Percentiles rank a stretch among this genome's conserved stretches.
Evolutionary conservation across 2,329 filamentous ascomycete species (phyloP).

Genomic region (Monascus ruber): DNA sequence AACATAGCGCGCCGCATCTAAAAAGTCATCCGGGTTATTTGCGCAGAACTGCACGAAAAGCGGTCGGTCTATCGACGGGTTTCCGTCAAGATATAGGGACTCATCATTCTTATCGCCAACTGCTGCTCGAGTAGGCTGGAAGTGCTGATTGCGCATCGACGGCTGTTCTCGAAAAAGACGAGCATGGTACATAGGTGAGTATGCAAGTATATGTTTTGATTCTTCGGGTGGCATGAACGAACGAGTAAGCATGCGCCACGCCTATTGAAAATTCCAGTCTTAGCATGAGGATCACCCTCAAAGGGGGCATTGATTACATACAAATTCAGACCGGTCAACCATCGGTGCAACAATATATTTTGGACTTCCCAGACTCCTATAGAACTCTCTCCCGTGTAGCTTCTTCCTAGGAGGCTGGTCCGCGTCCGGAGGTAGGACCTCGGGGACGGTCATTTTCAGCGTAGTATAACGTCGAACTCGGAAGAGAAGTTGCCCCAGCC

Average conservation of each 20-base stretch:
- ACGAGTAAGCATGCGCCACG: conserved; percentile 91
- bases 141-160: conserved; percentile 68
- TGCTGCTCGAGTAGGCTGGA: conserved; percentile 52
- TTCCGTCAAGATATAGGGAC: conserved; percentile 65
- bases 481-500: conserved; percentile 14
- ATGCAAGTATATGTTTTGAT: conserved; percentile 61
- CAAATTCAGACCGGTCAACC: conserved; percentile 98
- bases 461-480: conserved; percentile 2
- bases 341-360: conserved; percentile 89
- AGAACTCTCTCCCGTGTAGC: conserved; percentile 77
- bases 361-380: conserved; percentile 85
- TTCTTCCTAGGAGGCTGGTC: conserved; percentile 36
- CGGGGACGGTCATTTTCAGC: conserved; percentile 17
- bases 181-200: conserved; percentile 94
- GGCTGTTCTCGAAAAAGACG: conserved; percentile 69
- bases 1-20: conserved; percentile 60
- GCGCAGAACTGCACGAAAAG: conserved; percentile 91
- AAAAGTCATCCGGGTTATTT: conserved; percentile 36
- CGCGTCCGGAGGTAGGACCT: conserved; percentile 7
- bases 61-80: conserved; percentile 71
- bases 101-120: conserved; percentile 15
- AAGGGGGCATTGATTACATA: conserved; percentile 36
- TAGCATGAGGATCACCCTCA: neutral
- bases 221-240: conserved; percentile 68
- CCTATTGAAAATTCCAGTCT: conserved; percentile 41